Evolutionary conservation across 495 filamentous ascomycete genomes (phyloP), one percentile per base, ranked within the genome.

Genomic region (Bacidia rubella): DNA sequence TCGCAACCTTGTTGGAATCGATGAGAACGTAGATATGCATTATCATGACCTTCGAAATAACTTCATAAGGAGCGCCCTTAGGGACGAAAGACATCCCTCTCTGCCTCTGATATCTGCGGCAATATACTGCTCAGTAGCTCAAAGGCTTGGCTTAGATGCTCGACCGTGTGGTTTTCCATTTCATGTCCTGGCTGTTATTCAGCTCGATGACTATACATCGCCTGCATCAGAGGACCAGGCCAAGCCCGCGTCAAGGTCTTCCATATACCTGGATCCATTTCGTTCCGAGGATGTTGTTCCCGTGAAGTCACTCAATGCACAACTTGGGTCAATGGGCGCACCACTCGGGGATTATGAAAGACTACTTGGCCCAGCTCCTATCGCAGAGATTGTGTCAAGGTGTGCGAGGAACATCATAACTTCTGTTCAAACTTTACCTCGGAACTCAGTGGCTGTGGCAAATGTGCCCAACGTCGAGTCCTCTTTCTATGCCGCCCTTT

Each of bases 221-320:
- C 72, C 90, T 42, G 77, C 88, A 51, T 82, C 80, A 65, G 63
- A 78, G 70, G 32, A 70, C 61, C 49, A 77, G 60, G 51, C 66
- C 57, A 52, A 53, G 69, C 46, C 68, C 64, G 43, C 61, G n/a
- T 59, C 63, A 38, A 66, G 66, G 11, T 65, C 75, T 48, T 70
- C 69, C 9, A 87, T 93, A 75, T 93, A 86, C 64, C 69, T 95
- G 54, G 87, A 96, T 59, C 90, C 89, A 1, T 95, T 84, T 62
- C 74, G 79, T 45, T 82, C 78, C 15, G 74, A 80, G 32, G 61
- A 72, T 7, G 88, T 93, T 66, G 76, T 85, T 0, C 70, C 75
- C 0, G 59, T 79, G 2, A 64, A 67, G 2, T 71, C 77, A 52
- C 69, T 95, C 22, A 68, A 75, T 52, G 65, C 60, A n/a, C 73